Base-by-base conservation (phyloP, 179 eudicot species). In the Drosera spatulata region DNA sequence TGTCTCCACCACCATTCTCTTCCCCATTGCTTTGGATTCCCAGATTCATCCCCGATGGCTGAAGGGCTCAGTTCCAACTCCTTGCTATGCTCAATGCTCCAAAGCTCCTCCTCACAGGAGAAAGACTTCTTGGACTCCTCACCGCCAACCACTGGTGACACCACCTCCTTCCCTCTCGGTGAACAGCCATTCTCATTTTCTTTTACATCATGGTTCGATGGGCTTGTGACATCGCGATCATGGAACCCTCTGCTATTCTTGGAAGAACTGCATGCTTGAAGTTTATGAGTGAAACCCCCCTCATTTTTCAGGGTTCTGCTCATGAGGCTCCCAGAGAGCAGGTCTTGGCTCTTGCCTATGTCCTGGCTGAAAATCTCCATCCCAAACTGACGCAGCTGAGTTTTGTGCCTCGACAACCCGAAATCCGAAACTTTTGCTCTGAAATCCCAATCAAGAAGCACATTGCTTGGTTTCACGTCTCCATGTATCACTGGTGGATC, bases 1-100 rank as follows among this genome's bases (percentile, higher is more conserved):
- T 89, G 99, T 59, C 56, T 86, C 99, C 99, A 93, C 99, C 99
- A 93, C 99, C 99, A 93, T 78, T 93, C 99, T 50, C 80, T 93
- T 12, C 97, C 99, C 93, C 82, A 85, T 64, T 82, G 85, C 62
- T 82, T 76, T 3, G 62, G 63, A 53, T 69, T 55, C 4, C 51
- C 67, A 9, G 52, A 13, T 50, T 73, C 85, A 59, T 79, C 82
- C 55, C 33, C 33, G 33, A 63, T 55, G 37, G 43, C 59, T 15
- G 62, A 61, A 61, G 47, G 63, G 69, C 55, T 75, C 70, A 66
- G 65, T 56, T 67, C 75, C 68, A 82, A 68, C 75, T 85, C 90
- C 55, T 81, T 82, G 57, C 87, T 79, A 70, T 83, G 77, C 51
- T 83, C 95, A 62, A 73, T 47, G 71, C 80, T 77, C 61, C 59